A percentile compares a stretch with the other conserved stretches of the same genome.
Evolutionary conservation across 2,329 filamentous ascomycete species (phyloP).

Genomic region (Diplodia scrobiculata): DNA sequence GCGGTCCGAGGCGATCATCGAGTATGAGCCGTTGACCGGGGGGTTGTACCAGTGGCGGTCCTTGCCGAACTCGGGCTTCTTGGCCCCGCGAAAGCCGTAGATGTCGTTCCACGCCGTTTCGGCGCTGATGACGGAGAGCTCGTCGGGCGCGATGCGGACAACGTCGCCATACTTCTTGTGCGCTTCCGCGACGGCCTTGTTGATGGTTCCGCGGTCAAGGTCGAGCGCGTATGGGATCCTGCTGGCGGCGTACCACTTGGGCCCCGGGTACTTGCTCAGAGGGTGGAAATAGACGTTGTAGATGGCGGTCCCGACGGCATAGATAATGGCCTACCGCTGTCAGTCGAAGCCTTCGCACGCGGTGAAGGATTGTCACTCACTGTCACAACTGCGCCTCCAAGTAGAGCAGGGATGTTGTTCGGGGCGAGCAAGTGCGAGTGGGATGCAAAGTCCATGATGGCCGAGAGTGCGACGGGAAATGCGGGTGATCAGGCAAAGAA

Average conservation of each 20-base stretch:
- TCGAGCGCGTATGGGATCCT: constrained; percentile 40
- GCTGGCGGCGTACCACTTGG: constrained; percentile 40
- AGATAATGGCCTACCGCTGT: constrained; percentile 24
- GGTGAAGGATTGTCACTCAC: neutral
- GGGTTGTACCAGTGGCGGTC: constrained; percentile 37
- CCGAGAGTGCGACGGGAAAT: neutral
- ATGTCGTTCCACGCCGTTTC: constrained; percentile 47
- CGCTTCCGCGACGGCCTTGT: constrained; percentile 36
- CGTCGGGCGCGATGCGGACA: constrained; percentile 47
- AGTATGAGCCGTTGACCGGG: constrained; percentile 42
- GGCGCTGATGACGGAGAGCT: constrained; percentile 50
- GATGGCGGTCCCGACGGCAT: constrained; percentile 33
- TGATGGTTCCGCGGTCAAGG: constrained; percentile 37
- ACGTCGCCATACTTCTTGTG: constrained; percentile 49
- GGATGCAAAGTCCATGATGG: neutral
- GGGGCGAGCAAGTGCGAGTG: neutral
- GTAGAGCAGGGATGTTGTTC: neutral
- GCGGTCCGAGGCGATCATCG: constrained; percentile 45
- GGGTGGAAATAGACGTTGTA: constrained; percentile 51
- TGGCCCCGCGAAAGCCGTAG: constrained; percentile 39
- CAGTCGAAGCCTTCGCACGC: neutral
- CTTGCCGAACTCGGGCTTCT: constrained; percentile 36
- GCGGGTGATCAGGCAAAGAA: neutral
- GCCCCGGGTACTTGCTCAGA: constrained; percentile 49
- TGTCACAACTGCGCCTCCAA: constrained; percentile 11